phyloP scores from a whole-genome alignment of 768 basidiomycete species.

The Tulasnella sp. region DNA sequence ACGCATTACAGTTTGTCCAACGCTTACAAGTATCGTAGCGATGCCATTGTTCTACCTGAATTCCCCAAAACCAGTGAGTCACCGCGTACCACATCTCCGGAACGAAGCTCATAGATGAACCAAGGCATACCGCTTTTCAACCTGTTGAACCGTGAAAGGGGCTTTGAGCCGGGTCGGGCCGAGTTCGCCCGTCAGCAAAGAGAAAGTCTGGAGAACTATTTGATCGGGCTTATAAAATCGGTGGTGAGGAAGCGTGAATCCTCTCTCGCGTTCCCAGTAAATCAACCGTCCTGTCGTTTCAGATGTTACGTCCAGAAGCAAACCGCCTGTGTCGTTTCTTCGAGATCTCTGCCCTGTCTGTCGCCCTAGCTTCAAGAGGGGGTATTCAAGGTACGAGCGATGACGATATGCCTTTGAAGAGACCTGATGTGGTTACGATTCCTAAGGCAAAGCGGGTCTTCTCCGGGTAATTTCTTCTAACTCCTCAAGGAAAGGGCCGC shows the following conservation, averaged over 20 bases:
- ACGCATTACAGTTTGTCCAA: constrained; percentile 81
- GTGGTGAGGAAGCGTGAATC: constrained; percentile 45
- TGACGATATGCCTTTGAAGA: neutral
- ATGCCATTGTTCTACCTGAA: constrained; percentile 65
- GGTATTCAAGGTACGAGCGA: constrained; percentile 43
- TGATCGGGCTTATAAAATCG: constrained; percentile 74
- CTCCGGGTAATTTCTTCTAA: constrained; percentile 32
- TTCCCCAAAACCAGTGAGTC: constrained; percentile 59
- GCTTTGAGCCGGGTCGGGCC: constrained; percentile 41
- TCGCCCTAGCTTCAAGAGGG: constrained; percentile 64
- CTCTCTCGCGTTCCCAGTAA: neutral
- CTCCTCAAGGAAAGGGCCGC: constrained; percentile 21
- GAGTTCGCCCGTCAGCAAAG: constrained; percentile 77
- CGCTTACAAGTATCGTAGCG: constrained; percentile 44
- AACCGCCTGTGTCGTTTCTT: constrained; percentile 85
- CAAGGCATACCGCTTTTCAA: constrained; percentile 84
- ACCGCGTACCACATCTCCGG: too few relatives aligned
- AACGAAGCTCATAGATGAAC: neutral
- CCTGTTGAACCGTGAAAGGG: constrained; percentile 48
- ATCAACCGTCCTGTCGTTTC: neutral
- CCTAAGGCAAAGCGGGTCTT: constrained; percentile 69
- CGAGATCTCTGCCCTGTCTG: constrained; percentile 80
- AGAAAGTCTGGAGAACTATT: constrained; percentile 73
- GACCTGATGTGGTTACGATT: neutral
- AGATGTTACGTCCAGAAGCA: constrained; percentile 94